Conservation (phyloP, 2,329 filamentous ascomycete genomes). For the Exophiala viscosa region DNA sequence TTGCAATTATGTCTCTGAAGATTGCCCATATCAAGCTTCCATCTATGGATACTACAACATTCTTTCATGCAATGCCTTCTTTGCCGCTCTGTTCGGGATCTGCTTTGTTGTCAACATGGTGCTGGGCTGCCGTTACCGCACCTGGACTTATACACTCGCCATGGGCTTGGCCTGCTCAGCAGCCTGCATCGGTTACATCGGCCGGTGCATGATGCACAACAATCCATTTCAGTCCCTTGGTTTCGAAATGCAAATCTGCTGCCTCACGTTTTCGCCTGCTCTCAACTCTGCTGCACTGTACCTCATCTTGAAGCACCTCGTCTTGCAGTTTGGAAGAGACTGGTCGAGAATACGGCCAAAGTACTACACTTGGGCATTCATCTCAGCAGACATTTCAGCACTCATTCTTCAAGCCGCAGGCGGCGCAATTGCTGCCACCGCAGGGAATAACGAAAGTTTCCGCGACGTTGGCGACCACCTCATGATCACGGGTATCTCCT, state of each 20-base stretch:
- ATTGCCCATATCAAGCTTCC: conserved; percentile 45
- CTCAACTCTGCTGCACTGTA: conserved; percentile 55
- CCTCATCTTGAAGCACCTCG: conserved; percentile 54
- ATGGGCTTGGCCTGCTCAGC: conserved; percentile 37
- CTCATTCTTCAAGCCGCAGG: conserved; percentile 56
- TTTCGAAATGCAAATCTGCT: conserved; percentile 52
- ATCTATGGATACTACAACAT: conserved; percentile 54
- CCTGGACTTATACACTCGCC: conserved; percentile 54
- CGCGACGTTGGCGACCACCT: conserved; percentile 50
- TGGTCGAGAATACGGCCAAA: conserved; percentile 46
- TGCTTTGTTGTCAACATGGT: conserved; percentile 47
- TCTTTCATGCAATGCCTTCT: conserved; percentile 50
- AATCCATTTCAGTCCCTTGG: conserved; percentile 48
- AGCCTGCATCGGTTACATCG: conserved; percentile 55
- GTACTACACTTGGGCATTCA: conserved; percentile 57
- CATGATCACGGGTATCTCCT: conserved; percentile 56
- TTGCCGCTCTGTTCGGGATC: conserved; percentile 49
- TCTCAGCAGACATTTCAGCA: conserved; percentile 55
- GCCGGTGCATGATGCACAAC: conserved; percentile 51
- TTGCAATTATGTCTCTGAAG: conserved; percentile 29
- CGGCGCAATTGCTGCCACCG: conserved; percentile 52
- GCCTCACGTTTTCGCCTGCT: conserved; percentile 54
- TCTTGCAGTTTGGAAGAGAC: conserved; percentile 50
- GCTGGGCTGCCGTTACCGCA: conserved; percentile 49
- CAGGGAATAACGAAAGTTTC: conserved; percentile 36